Percentiles rank a stretch among this genome's conserved stretches.
phyloP scores from a whole-genome alignment of 2,329 filamentous ascomycete genomes.

The Pseudocercospora cruenta region DNA sequence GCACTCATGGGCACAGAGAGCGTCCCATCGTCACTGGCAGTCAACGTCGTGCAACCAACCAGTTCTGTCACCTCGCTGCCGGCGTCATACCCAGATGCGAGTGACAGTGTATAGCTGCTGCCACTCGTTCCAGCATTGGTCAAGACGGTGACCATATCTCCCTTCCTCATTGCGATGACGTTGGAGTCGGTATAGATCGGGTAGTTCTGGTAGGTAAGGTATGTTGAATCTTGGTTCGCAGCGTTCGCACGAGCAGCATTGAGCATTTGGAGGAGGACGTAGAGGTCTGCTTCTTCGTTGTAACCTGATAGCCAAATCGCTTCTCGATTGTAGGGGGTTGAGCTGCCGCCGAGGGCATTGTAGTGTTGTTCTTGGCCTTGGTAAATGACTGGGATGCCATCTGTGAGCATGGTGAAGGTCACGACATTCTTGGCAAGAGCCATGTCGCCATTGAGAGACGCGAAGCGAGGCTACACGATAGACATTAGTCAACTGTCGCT shows the following conservation, averaged over 20 bases:
- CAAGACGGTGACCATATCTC: slow-evolving; percentile 46
- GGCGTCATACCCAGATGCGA: slow-evolving; percentile 35
- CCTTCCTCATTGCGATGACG: slow-evolving; percentile 54
- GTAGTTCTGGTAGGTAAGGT: slow-evolving; percentile 46
- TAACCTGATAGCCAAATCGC: slow-evolving; percentile 49
- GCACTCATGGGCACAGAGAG: slow-evolving; percentile 41
- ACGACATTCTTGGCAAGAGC: slow-evolving; percentile 64
- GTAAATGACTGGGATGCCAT: slow-evolving; percentile 68
- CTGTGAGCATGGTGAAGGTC: slow-evolving; percentile 62
- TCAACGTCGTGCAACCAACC: slow-evolving; percentile 40
- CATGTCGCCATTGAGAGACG: slow-evolving; percentile 55
- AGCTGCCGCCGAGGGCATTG: slow-evolving; percentile 38
- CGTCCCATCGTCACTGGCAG: slow-evolving; percentile 33
- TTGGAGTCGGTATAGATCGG: slow-evolving; percentile 46
- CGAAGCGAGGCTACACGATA: slow-evolving; percentile 42
- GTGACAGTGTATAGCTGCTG: slow-evolving; percentile 31
- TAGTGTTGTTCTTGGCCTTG: slow-evolving; percentile 59
- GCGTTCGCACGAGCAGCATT: slow-evolving; percentile 57
- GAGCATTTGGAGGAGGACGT: slow-evolving; percentile 41
- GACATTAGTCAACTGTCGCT: neutral
- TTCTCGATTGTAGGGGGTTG: slow-evolving; percentile 46
- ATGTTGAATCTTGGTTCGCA: slow-evolving; percentile 44
- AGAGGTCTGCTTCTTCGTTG: slow-evolving; percentile 45
- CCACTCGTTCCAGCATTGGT: slow-evolving; percentile 38
- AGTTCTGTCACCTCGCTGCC: slow-evolving; percentile 44